Evolutionary conservation across 2,329 filamentous ascomycete species (phyloP).

Genomic region (Eurotiales sp.): DNA sequence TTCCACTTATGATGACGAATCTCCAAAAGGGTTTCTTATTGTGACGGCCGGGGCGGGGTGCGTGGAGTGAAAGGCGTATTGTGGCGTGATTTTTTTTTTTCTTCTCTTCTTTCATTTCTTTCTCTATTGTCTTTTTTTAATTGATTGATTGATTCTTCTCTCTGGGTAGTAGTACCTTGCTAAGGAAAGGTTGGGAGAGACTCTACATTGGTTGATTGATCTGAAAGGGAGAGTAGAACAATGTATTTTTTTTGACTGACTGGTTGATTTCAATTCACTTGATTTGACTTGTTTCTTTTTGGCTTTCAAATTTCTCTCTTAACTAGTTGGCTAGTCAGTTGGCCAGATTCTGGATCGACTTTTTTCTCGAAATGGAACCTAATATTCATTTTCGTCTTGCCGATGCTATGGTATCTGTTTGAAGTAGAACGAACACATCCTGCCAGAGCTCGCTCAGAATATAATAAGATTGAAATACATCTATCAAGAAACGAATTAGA

Average conservation of each 20-base stretch:
- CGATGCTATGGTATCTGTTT: slow-evolving; percentile 16
- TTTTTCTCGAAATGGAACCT: background rate
- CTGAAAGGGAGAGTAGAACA: background rate
- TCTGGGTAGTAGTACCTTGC: background rate
- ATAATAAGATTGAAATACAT: slow-evolving; percentile 4
- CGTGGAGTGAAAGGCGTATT: slow-evolving; percentile 11
- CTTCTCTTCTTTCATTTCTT: no score
- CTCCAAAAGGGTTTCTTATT: slow-evolving; percentile 11
- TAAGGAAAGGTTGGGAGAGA: background rate
- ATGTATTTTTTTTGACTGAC: background rate
- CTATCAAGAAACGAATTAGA: slow-evolving; percentile 3
- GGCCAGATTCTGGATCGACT: background rate
- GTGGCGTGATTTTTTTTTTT: slow-evolving; percentile 2
- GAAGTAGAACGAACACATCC: no score
- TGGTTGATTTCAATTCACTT: background rate
- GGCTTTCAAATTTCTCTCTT: background rate
- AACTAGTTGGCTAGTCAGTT: background rate
- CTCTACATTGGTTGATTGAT: background rate
- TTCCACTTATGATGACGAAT: slow-evolving; percentile 11
- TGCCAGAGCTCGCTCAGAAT: no score
- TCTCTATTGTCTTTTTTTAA: background rate
- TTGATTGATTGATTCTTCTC: background rate
- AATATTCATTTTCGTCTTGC: background rate
- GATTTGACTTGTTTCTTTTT: background rate
- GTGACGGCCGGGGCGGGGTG: slow-evolving; percentile 2